These are phyloP conservation scores for Phytophthora pisi DNA, from an alignment of 352 stramenopile species.

Conservation along the genomic window DNA sequence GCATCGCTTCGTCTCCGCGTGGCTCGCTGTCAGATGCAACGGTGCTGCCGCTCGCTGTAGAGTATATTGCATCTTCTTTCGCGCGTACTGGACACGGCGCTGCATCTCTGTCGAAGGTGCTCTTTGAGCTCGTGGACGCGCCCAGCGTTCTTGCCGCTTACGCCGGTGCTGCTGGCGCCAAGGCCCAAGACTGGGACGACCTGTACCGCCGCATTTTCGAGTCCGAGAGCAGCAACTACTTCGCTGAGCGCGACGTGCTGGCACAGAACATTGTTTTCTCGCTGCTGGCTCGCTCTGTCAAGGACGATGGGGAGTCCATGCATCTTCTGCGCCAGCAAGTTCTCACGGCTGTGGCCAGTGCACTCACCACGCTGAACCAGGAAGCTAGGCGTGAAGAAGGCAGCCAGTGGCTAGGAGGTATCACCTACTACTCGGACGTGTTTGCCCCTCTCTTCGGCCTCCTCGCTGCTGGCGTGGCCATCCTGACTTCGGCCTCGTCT, in stretches of 20 bases:
- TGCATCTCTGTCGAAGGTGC: constrained; percentile 26
- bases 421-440: constrained; percentile 70
- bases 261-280: constrained; percentile 63
- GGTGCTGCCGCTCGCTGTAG: constrained; percentile 57
- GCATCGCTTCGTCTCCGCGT: background rate
- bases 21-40: constrained; percentile 56
- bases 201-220: constrained; percentile 80
- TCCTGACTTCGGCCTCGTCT: constrained; percentile 28
- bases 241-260: constrained; percentile 62
- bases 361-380: constrained; percentile 40
- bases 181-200: constrained; percentile 57
- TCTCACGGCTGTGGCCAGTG: constrained; percentile 26
- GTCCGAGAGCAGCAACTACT: constrained; percentile 82
- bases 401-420: constrained; percentile 61
- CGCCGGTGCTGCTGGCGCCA: constrained; percentile 38
- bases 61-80: constrained; percentile 52
- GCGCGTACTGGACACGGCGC: constrained; percentile 35
- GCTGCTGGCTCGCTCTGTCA: constrained; percentile 35
- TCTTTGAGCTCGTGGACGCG: constrained; percentile 52
- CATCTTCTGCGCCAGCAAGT: constrained; percentile 38
- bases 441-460: constrained; percentile 64
- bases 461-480: constrained; percentile 45
- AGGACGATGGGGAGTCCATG: constrained; percentile 16
- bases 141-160: constrained; percentile 51
- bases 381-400: constrained; percentile 28